Conservation (phyloP, 495 filamentous ascomycete species). For the Bacidia gigantensis region DNA sequence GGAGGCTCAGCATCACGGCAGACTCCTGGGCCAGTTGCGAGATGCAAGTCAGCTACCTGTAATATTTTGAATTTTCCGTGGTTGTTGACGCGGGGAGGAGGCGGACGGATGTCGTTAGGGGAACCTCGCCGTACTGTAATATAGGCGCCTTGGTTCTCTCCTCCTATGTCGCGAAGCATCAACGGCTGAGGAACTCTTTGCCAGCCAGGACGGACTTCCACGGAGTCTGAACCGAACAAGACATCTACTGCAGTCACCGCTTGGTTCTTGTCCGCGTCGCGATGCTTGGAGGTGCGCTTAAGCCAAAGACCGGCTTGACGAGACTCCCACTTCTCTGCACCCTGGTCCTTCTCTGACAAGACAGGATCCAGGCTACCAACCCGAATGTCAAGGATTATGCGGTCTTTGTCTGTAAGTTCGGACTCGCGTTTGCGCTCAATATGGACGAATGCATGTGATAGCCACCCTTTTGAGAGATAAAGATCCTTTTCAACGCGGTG, state of each 20-base stretch:
- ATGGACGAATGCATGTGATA: slow-evolving; percentile 70
- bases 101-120: slow-evolving; percentile 42
- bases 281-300: slow-evolving; percentile 58
- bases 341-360: slow-evolving; percentile 40
- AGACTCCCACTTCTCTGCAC: slow-evolving; percentile 64
- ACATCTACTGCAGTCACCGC: slow-evolving; percentile 80
- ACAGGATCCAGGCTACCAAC: slow-evolving; percentile 66
- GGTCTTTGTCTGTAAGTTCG: slow-evolving; percentile 59
- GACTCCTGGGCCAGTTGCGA: slow-evolving; percentile 72
- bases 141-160: slow-evolving; percentile 49
- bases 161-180: slow-evolving; percentile 43
- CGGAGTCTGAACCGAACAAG: slow-evolving; percentile 84
- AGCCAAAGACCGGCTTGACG: slow-evolving; percentile 76
- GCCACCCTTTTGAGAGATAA: slow-evolving; percentile 58
- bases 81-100: slow-evolving; percentile 60
- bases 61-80: slow-evolving; percentile 96
- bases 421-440: slow-evolving; percentile 80
- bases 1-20: slow-evolving; percentile 72
- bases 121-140: slow-evolving; percentile 64
- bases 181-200: slow-evolving; percentile 55
- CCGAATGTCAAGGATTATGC: slow-evolving; percentile 69
- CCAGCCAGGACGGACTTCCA: slow-evolving; percentile 78
- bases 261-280: slow-evolving; percentile 63
- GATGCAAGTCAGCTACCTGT: slow-evolving; percentile 81
- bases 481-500: slow-evolving; percentile 84